A percentile compares a stretch with the other conserved stretches of the same genome.
These are phyloP conservation scores for Botrytis byssoidea DNA, from an alignment of 2,329 filamentous ascomycete species.

Conservation along the genomic window DNA sequence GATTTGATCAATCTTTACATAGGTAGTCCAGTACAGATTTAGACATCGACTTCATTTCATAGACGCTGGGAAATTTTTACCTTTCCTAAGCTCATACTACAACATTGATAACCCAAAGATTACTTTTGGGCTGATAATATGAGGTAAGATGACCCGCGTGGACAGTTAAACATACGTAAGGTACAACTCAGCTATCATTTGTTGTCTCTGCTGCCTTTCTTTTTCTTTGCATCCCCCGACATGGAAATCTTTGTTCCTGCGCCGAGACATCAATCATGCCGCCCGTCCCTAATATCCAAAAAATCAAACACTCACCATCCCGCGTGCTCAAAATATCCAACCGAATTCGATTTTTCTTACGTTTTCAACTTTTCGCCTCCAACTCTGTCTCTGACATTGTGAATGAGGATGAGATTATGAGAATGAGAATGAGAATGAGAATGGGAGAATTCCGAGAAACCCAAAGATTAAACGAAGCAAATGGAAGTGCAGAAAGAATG, in stretches of 20 bases:
- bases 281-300: not conserved
- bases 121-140: not conserved
- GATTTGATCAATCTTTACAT: not conserved
- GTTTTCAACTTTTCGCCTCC: not conserved
- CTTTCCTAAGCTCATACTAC: not conserved
- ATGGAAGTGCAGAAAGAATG: not conserved
- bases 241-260: conserved; percentile 15
- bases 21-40: not conserved
- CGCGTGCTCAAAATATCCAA: not conserved
- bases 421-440: too few species aligned
- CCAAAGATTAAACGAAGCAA: not conserved
- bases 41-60: not conserved
- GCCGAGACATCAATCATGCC: conserved; percentile 11
- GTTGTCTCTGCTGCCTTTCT: conserved; percentile 11
- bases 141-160: conserved; percentile 1
- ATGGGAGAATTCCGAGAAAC: not conserved
- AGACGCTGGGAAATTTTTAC: not conserved
- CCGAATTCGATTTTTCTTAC: not conserved
- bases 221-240: not conserved
- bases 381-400: not conserved
- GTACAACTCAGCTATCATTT: conserved; percentile 14
- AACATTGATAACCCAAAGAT: not conserved
- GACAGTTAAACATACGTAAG: conserved; percentile 9
- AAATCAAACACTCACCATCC: not conserved
- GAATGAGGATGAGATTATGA: not conserved